phyloP scores from a whole-genome alignment of 192 early-diverging fungal species.

The Neocallimastix lanati region DNA sequence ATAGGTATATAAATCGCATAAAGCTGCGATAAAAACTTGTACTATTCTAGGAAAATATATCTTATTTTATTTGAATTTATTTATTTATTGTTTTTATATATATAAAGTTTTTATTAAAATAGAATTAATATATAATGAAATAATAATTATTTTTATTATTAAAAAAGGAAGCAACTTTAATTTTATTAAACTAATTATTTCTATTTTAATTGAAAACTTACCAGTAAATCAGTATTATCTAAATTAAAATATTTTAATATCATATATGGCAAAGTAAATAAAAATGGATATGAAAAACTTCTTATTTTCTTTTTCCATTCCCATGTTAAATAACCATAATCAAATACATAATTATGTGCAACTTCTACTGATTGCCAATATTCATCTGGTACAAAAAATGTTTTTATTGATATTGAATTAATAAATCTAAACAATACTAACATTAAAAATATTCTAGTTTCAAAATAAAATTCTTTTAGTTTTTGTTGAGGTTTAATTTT shows the following conservation, averaged over 20 bases:
- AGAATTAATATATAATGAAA: no score
- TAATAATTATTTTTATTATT: no score
- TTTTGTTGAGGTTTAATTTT: background rate
- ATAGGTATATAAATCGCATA: constrained; percentile 58
- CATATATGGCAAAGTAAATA: constrained; percentile 65
- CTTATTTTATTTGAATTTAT: constrained; percentile 27
- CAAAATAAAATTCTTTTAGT: background rate
- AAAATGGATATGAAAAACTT: constrained; percentile 60
- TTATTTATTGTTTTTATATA: no score
- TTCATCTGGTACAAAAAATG: constrained; percentile 86
- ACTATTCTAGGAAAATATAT: constrained; percentile 53
- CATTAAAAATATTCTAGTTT: background rate
- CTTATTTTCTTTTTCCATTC: constrained; percentile 75
- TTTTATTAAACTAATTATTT: no score
- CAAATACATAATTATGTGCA: constrained; percentile 68
- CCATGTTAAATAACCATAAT: constrained; percentile 83
- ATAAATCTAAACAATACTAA: constrained; percentile 36
- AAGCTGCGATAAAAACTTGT: constrained; percentile 51
- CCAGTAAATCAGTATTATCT: constrained; percentile 45
- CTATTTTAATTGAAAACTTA: constrained; percentile 18
- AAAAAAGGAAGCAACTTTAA: no score
- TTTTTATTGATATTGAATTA: constrained; percentile 42
- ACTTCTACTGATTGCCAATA: constrained; percentile 95
- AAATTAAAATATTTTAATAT: constrained; percentile 33
- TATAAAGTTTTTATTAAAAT: no score